Conservation (phyloP, 306 rosid genomes). For the Glycine latifolia region DNA sequence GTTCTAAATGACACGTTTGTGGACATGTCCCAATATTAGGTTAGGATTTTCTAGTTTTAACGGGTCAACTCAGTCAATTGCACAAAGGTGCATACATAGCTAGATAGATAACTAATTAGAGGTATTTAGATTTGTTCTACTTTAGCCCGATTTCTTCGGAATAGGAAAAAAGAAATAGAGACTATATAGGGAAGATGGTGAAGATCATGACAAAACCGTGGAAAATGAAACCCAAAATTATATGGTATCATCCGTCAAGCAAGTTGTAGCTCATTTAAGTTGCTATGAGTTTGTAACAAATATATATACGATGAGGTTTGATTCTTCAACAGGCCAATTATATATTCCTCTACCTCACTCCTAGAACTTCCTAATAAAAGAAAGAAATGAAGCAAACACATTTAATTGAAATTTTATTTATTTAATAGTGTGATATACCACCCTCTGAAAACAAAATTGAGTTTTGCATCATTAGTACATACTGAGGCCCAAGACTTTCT, state of each 20-base stretch:
- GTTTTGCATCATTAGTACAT: too few relatives aligned
- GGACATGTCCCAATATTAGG: slow-evolving; percentile 15
- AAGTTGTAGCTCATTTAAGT: neutral
- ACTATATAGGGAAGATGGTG: neutral
- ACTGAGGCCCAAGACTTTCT: too few relatives aligned
- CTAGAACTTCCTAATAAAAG: neutral
- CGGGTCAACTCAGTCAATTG: slow-evolving; percentile 42
- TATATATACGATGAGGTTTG: neutral
- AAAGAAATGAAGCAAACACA: too few relatives aligned
- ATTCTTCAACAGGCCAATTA: neutral
- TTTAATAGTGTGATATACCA: neutral
- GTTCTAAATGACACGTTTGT: slow-evolving; percentile 1
- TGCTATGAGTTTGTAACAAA: neutral
- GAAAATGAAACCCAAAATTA: neutral
- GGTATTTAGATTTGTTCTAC: neutral
- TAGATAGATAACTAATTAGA: neutral
- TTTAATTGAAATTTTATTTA: neutral
- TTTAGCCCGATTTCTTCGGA: neutral
- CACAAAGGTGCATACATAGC: neutral
- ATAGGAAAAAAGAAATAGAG: neutral
- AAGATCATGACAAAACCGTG: neutral
- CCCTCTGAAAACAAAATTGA: too few relatives aligned
- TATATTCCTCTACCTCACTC: neutral
- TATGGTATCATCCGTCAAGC: neutral
- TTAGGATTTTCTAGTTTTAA: slow-evolving; percentile 23